Percentiles rank a stretch among this genome's conserved stretches.
Evolutionary conservation across 768 basidiomycete species (phyloP).

Genomic region (Paxillus ammoniavirescens): DNA sequence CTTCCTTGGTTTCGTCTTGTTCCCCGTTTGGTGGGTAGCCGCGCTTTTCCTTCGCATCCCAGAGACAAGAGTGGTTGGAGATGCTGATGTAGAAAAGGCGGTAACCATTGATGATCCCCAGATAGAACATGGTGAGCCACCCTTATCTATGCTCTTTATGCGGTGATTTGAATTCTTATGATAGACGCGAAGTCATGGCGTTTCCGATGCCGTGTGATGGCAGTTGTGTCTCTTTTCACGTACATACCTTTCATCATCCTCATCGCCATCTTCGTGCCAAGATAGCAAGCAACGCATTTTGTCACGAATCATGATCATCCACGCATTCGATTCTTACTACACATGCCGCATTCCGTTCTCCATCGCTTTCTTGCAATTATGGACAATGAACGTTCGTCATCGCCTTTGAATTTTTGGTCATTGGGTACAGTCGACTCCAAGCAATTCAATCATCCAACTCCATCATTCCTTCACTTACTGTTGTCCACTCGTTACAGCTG

Average conservation of each 20-base stretch:
- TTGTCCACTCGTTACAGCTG: conserved; percentile 22
- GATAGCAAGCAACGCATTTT: conserved; percentile 21
- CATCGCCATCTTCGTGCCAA: conserved; percentile 58
- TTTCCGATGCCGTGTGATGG: conserved; percentile 71
- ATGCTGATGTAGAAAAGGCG: conserved; percentile 57
- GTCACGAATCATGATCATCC: conserved; percentile 7
- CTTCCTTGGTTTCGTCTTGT: conserved; percentile 64
- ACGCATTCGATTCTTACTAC: conserved; percentile 1
- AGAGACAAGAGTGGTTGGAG: conserved; percentile 60
- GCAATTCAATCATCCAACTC: conserved; percentile 9
- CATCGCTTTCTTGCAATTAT: conserved; percentile 19
- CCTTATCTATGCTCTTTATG: background rate
- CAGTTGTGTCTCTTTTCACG: conserved; percentile 62
- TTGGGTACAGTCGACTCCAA: conserved; percentile 4
- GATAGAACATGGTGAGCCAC: conserved; percentile 65
- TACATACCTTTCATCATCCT: conserved; percentile 80
- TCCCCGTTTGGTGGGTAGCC: conserved; percentile 68
- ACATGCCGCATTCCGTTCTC: conserved; percentile 7
- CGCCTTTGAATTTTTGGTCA: conserved; percentile 10
- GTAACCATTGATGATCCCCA: conserved; percentile 79
- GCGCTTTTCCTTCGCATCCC: conserved; percentile 53
- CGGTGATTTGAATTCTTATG: conserved; percentile 6
- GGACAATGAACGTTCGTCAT: conserved; percentile 16
- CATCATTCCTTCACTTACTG: conserved; percentile 20
- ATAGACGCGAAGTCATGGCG: conserved; percentile 76